phyloP scores from a whole-genome alignment of 345 rosid genomes.

The Hibiscus trionum region DNA sequence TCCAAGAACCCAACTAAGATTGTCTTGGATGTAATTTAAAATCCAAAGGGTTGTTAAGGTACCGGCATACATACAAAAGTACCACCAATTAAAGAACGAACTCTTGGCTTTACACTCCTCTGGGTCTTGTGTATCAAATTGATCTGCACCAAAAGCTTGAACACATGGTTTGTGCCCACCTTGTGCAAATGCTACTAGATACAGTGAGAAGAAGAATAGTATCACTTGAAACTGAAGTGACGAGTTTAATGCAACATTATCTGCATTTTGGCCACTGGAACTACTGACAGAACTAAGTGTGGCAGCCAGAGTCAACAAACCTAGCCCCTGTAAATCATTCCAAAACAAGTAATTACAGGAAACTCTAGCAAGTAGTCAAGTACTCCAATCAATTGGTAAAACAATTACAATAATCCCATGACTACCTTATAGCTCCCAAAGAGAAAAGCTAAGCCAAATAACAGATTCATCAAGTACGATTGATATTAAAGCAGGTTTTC shows the following conservation, averaged over 20 bases:
- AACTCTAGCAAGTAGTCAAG: not conserved
- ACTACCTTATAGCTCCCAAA: not conserved
- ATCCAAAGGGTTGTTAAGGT: slow-evolving; percentile 13
- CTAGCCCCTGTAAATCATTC: slow-evolving; percentile 28
- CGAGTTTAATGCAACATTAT: not conserved
- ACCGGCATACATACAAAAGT: slow-evolving; percentile 49
- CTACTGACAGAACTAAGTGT: slow-evolving; percentile 7
- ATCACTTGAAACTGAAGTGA: slow-evolving; percentile 1
- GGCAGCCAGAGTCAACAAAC: slow-evolving; percentile 36
- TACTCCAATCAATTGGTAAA: not conserved
- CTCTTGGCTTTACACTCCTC: slow-evolving; percentile 44
- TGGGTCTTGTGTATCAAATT: slow-evolving; percentile 50
- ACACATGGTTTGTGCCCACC: slow-evolving; percentile 13
- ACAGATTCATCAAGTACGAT: not conserved
- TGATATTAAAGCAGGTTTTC: not conserved
- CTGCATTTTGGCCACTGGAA: slow-evolving; percentile 2
- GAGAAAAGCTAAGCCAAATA: not conserved
- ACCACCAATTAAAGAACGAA: slow-evolving; percentile 79
- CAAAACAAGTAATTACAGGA: slow-evolving; percentile 4
- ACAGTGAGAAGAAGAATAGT: not conserved
- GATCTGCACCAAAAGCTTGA: slow-evolving; percentile 49
- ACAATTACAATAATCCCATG: not conserved
- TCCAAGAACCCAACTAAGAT: slow-evolving; percentile 66
- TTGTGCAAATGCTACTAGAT: slow-evolving; percentile 1
- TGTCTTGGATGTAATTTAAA: slow-evolving; percentile 63